These are phyloP conservation scores for Camelina hispida DNA, from an alignment of 345 rosid species.

Conservation along the genomic window DNA sequence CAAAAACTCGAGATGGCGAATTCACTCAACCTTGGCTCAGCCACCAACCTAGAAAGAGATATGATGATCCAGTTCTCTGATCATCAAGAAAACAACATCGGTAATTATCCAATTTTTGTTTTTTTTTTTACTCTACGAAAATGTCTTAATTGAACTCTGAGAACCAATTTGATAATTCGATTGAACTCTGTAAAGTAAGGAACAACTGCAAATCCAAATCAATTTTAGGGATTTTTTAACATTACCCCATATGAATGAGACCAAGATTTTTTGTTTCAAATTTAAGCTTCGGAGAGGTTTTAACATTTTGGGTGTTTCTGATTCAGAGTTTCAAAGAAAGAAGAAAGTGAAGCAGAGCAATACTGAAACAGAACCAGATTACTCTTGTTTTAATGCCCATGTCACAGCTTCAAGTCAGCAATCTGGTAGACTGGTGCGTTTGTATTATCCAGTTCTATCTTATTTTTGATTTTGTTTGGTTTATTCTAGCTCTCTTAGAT, in stretches of 20 bases:
- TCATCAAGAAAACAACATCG: not conserved
- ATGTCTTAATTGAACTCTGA: not conserved
- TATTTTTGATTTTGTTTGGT: not conserved
- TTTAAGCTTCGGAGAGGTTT: not conserved
- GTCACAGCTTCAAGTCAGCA: conserved; percentile 17
- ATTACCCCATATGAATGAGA: not conserved
- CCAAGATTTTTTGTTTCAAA: not conserved
- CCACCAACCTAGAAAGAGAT: not conserved
- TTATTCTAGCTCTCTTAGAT: not conserved
- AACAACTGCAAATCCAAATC: not conserved
- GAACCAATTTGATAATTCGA: not conserved
- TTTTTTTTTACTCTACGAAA: not conserved
- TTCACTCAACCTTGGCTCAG: not conserved
- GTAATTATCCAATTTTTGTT: not conserved
- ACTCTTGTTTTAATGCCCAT: conserved; percentile 5
- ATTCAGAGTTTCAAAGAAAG: conserved; percentile 2
- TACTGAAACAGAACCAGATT: not conserved
- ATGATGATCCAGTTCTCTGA: not conserved
- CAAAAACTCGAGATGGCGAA: too few relatives aligned
- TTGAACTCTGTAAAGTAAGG: not conserved
- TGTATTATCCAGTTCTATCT: not conserved
- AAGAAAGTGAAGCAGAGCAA: conserved; percentile 11
- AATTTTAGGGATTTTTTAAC: too few relatives aligned
- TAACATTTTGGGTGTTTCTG: not conserved
- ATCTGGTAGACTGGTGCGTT: conserved; percentile 11